Conservation (phyloP, 192 early-diverging fungal genomes). For the Coemansia sp. region DNA sequence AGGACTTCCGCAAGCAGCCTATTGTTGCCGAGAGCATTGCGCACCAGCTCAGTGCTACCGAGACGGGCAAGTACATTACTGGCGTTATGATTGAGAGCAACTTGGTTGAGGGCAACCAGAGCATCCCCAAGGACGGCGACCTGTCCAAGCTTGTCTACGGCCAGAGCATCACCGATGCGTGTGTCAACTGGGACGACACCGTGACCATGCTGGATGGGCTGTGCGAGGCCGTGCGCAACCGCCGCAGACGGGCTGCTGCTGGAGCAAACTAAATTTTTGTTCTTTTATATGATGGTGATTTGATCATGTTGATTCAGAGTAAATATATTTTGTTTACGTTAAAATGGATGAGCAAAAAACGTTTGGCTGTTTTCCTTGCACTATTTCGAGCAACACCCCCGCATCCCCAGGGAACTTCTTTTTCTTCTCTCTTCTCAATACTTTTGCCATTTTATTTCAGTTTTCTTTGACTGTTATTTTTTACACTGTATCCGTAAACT, state of each 20-base stretch:
- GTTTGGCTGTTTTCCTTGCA: background rate
- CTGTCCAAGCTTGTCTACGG: conserved; percentile 75
- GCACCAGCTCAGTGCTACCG: conserved; percentile 59
- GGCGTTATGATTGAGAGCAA: conserved; percentile 98
- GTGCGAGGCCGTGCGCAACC: conserved; percentile 67
- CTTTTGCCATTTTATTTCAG: background rate
- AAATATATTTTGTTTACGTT: conserved; percentile 13
- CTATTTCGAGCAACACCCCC: background rate
- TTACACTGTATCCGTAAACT: background rate
- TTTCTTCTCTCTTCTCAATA: background rate
- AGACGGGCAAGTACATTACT: conserved; percentile 71
- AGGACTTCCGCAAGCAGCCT: conserved; percentile 81
- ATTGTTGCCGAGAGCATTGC: conserved; percentile 72
- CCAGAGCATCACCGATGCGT: conserved; percentile 89
- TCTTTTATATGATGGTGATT: background rate
- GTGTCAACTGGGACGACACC: conserved; percentile 89
- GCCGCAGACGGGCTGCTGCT: conserved; percentile 53
- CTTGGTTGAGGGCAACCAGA: conserved; percentile 82
- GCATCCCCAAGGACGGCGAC: conserved; percentile 71
- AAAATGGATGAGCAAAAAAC: background rate
- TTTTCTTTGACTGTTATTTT: conserved; percentile 14
- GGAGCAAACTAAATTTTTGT: conserved; percentile 5
- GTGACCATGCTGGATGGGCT: conserved; percentile 70
- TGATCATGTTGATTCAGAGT: background rate
- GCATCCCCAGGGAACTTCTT: background rate